phyloP scores from a whole-genome alignment of 129 eudicot species.

The Deinandra increscens region DNA sequence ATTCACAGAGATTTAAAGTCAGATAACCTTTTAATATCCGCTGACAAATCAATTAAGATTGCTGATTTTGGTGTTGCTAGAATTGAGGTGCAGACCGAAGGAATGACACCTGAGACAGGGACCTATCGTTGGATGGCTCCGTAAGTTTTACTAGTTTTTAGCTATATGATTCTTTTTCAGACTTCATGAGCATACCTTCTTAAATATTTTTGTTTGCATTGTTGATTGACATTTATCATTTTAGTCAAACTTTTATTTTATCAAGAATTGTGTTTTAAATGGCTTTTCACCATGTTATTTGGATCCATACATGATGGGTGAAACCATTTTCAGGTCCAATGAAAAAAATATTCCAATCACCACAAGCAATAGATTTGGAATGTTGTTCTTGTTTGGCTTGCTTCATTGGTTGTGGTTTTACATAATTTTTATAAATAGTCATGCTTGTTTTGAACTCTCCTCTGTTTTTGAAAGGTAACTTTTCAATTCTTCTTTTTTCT shows the following conservation, averaged over 20 bases:
- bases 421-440: not conserved
- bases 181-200: not conserved
- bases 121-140: conserved; percentile 99
- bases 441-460: not conserved
- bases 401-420: not conserved
- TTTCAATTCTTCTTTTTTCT: not conserved
- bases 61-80: conserved; percentile 99
- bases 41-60: conserved; percentile 88
- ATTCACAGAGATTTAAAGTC: conserved; percentile 93
- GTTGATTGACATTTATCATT: not conserved
- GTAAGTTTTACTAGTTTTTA: conserved; percentile 43
- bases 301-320: conserved; percentile 4
- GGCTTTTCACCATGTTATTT: not conserved
- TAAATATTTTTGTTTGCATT: conserved; percentile 15
- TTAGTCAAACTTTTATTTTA: not conserved
- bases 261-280: not conserved
- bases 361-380: not conserved
- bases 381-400: not conserved
- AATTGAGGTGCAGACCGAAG: conserved; percentile 98
- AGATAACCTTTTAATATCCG: conserved; percentile 78
- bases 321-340: not conserved
- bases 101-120: conserved; percentile 99
- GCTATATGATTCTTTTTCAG: not conserved
- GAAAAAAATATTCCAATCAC: not conserved
- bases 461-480: not conserved